A percentile compares a stretch with the other conserved stretches of the same genome.
Conservation (phyloP, 1,284 basidiomycete genomes). For the Naganishia sp. region DNA sequence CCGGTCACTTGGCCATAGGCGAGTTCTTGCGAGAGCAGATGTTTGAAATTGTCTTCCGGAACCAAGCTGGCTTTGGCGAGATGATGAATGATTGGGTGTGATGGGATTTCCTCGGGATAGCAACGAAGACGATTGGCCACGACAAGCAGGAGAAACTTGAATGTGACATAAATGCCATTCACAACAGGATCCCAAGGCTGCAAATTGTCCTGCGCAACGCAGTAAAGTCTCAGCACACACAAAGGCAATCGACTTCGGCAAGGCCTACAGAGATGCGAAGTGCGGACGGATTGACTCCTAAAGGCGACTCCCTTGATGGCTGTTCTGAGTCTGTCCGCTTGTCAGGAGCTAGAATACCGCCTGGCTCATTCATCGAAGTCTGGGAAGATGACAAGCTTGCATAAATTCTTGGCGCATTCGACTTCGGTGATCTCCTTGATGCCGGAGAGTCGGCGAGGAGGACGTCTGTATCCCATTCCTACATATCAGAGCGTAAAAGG, state of each 20-base stretch:
- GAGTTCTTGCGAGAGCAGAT: constrained; percentile 7
- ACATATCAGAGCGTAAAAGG: not conserved
- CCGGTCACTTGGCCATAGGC: constrained; percentile 3
- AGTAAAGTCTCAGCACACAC: not conserved
- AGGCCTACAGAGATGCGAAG: constrained; percentile 8
- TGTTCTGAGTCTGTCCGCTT: not conserved
- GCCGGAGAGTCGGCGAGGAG: not conserved
- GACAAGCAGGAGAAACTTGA: constrained; percentile 19
- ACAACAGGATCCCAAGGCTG: constrained; percentile 10
- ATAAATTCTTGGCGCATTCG: not conserved
- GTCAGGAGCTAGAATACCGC: constrained; percentile 14
- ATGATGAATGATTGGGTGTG: constrained; percentile 9
- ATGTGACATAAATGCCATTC: constrained; percentile 7
- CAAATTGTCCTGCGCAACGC: not conserved
- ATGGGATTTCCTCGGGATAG: constrained; percentile 9
- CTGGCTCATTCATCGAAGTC: not conserved
- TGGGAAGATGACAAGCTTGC: not conserved
- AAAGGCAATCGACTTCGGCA: not conserved
- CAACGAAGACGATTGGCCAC: constrained; percentile 12
- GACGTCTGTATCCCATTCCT: not conserved
- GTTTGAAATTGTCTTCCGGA: constrained; percentile 4
- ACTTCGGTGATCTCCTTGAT: not conserved
- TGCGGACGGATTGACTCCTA: constrained; percentile 1
- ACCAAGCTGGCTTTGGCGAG: constrained; percentile 21
- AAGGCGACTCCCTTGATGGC: not conserved